Evolutionary conservation across 2,329 filamentous ascomycete genomes (phyloP).

Genomic region (Exophiala xenobiotica): DNA sequence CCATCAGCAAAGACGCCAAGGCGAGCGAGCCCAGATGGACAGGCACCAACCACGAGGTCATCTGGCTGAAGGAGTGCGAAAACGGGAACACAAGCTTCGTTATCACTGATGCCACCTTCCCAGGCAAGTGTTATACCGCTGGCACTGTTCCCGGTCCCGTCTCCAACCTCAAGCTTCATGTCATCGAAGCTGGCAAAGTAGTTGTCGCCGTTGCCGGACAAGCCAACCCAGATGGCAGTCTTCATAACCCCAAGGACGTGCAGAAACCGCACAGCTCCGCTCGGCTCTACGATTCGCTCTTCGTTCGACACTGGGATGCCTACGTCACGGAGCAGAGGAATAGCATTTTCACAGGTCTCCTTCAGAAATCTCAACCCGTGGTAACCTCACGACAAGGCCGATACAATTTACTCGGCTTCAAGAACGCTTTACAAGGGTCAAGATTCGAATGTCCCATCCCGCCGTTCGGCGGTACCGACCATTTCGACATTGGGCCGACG

Average conservation of each 20-base stretch:
- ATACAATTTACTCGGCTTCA: conserved; percentile 41
- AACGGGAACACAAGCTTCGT: conserved; percentile 50
- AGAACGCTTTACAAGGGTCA: conserved; percentile 42
- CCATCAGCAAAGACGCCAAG: conserved; percentile 46
- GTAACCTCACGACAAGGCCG: conserved; percentile 40
- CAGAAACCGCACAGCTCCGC: conserved; percentile 48
- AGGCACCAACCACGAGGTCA: conserved; percentile 42
- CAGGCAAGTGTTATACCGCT: conserved; percentile 44
- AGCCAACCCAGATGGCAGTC: conserved; percentile 47
- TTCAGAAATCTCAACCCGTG: conserved; percentile 42
- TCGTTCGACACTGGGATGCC: conserved; percentile 55
- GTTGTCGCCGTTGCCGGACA: conserved; percentile 50
- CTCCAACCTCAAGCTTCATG: conserved; percentile 47
- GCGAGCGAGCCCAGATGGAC: conserved; percentile 50
- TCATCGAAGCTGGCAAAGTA: conserved; percentile 42
- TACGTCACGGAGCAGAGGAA: conserved; percentile 52
- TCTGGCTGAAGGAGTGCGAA: conserved; percentile 46
- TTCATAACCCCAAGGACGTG: conserved; percentile 52
- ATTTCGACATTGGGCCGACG: conserved; percentile 48
- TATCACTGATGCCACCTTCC: conserved; percentile 42
- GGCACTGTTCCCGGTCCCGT: conserved; percentile 48
- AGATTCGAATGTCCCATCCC: conserved; percentile 49
- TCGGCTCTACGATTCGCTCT: conserved; percentile 51
- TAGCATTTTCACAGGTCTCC: conserved; percentile 50
- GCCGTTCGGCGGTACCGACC: conserved; percentile 47